Conservation (phyloP, 805 yeast genomes). For the Sugiyamaella marilandica region DNA sequence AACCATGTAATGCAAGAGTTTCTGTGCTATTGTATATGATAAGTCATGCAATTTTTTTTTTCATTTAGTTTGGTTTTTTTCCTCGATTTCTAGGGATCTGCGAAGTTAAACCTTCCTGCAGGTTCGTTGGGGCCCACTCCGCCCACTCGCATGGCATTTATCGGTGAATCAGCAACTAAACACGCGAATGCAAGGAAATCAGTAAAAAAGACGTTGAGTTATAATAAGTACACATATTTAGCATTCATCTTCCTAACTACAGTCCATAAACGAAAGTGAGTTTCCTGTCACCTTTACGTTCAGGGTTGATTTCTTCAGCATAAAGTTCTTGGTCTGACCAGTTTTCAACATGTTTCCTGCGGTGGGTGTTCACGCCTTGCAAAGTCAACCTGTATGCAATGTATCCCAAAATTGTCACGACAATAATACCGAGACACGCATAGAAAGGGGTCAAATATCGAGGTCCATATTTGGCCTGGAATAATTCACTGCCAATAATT, state of each 20-base stretch:
- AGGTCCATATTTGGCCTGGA: conserved; percentile 1
- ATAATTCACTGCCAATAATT: conserved; percentile 4
- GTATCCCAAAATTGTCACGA: conserved; percentile 2
- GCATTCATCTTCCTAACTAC: not conserved
- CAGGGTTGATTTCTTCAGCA: conserved; percentile 1
- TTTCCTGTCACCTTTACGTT: conserved; percentile 1
- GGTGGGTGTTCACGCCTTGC: not conserved
- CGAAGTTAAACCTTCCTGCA: too few species aligned
- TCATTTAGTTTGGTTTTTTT: too few species aligned
- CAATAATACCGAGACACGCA: conserved; percentile 5
- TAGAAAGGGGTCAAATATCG: conserved; percentile 2
- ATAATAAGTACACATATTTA: not conserved
- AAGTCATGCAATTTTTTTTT: too few species aligned
- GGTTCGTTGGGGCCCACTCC: too few species aligned
- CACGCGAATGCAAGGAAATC: not conserved
- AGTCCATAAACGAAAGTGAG: not conserved
- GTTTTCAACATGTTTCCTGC: not conserved
- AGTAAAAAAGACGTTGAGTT: too few species aligned
- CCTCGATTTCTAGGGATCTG: too few species aligned
- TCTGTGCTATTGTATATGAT: too few species aligned
- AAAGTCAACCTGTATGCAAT: conserved; percentile 1
- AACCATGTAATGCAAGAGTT: too few species aligned
- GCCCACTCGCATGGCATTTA: too few species aligned
- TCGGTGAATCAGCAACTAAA: not conserved
- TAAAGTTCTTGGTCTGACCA: conserved; percentile 3